Base-by-base conservation (phyloP, 805 yeast species). In the Novakomyces olei region DNA sequence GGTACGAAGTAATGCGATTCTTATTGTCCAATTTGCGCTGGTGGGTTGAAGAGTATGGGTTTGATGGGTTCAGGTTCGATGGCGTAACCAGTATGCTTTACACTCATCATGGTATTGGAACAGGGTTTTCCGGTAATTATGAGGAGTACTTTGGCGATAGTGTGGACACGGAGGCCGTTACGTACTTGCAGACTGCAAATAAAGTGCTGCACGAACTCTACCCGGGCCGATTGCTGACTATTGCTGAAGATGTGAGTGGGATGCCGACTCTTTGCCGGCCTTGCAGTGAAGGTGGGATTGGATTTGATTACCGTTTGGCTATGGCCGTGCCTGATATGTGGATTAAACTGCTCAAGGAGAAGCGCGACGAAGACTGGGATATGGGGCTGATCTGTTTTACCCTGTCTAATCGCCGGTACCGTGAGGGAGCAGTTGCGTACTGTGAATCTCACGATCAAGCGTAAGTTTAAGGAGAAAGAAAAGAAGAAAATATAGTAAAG, bases 241-340 rank as follows among this genome's bases (percentile, higher is more conserved):
- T 85, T 41, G 96, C 96, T 3, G 98, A 85, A 52, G 98, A 85
- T 50, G 98, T 85, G 30, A 73, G 88, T 32, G 98, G 98, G 7
- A 85, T 85, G 74, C 98, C 98, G 22, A 81, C 95, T 1, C 57
- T 88, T 36, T 85, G 96, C 52, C 53, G 77, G 35, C 72, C 88
- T 4, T 62, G 78, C 32, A 33, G 43, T 0, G 49, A 58, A 16
- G 96, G 96, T 31, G 98, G 98, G 36, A 72, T 76, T 39, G 98
- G 95, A 0, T 85, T 85, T 46, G 88, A 83, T 50, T 85, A 85
- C 52, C 63, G 96, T 40, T 61, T 85, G 34, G 88, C 92, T 2
- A 85, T 85, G 98, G 95, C 96, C 1, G 61, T 85, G 37, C 98
- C 98, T 3, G 98, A 85, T 52, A 85, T 85, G 96, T 85, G 98